Percentiles rank a stretch among this genome's conserved stretches.
Evolutionary conservation across 2,329 filamentous ascomycete species (phyloP).

Genomic region (Diaporthe nobilis): DNA sequence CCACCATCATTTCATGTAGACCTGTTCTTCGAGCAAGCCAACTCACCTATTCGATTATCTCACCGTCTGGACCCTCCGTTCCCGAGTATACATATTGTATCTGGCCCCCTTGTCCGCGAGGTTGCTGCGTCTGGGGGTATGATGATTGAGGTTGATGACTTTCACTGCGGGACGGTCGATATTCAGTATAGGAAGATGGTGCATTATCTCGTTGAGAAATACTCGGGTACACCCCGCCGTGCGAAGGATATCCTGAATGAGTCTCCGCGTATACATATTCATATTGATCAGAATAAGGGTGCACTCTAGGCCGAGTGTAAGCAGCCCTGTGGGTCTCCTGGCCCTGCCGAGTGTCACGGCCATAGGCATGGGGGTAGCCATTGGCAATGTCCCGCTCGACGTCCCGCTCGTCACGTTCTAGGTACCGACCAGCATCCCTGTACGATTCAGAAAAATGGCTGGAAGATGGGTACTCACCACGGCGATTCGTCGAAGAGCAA

Average conservation of each 20-base stretch:
- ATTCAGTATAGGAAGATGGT: not conserved
- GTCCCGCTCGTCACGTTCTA: not conserved
- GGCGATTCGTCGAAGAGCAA: too few relatives aligned
- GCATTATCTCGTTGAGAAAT: not conserved
- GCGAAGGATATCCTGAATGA: not conserved
- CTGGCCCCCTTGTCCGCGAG: not conserved
- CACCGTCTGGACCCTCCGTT: conserved; percentile 5
- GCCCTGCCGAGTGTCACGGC: not conserved
- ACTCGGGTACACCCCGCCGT: not conserved
- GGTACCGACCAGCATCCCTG: not conserved
- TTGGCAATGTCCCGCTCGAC: not conserved
- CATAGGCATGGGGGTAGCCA: not conserved
- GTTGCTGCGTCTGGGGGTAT: not conserved
- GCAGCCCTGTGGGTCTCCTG: not conserved
- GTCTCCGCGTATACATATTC: not conserved
- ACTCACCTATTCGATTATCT: not conserved
- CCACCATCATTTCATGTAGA: not conserved
- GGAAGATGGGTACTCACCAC: not conserved
- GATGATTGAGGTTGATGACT: not conserved
- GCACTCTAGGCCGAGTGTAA: not conserved
- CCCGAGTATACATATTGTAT: not conserved
- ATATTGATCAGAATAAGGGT: not conserved
- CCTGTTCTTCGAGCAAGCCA: not conserved
- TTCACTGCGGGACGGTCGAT: not conserved
- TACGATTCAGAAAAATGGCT: not conserved